Base-by-base conservation (phyloP, 257 asterid species). In the Forsythia viridissima region DNA sequence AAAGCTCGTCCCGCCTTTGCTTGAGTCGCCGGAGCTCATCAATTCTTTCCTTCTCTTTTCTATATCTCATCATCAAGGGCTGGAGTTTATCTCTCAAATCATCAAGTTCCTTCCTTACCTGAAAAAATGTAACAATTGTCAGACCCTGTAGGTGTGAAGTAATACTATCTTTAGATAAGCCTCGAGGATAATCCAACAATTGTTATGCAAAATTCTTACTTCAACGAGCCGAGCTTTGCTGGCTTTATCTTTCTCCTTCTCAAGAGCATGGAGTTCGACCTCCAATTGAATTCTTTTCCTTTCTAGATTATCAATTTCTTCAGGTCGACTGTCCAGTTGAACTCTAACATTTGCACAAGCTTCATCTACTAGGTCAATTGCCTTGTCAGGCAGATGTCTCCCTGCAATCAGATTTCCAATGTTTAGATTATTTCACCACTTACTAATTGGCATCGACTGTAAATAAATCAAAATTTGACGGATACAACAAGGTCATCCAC, bases 11-110 rank as follows among this genome's bases (percentile, higher is more conserved):
- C 24, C 98, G 79, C 75, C 77, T 90, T 38, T 87, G 94, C 30
- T 90, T 96, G 8, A 96, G 85, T 9, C 94, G 82, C 0, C 99
- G 84, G 13, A 96, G 92, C 81, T 96, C 97, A 13, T 93, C 97
- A 10, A 91, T 80, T 72, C 98, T 86, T 72, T 88, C 95, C 86
- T 96, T 96, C 68, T 96, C 99, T 75, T 89, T 93, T 12, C 85
- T 82, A 75, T 96, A 96, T 76, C 84, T 93, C 98, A 93, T 96
- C 85, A 55, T 86, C 65, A 93, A 77, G 0, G 97, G 98, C 70
- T 96, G 99, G 8, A 96, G 93, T 57, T 91, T 96, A 65, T 93
- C 99, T 74, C 98, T 91, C 84, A 96, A 59, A 61, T 96, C 98
- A 82, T 96, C 99, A 4, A 96, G 93, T 59, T 96, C 99, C 84